Percentiles rank a stretch among this genome's conserved stretches.
Conservation (phyloP, 2,329 filamentous ascomycete species). For the Pyricularia pennisetigena region DNA sequence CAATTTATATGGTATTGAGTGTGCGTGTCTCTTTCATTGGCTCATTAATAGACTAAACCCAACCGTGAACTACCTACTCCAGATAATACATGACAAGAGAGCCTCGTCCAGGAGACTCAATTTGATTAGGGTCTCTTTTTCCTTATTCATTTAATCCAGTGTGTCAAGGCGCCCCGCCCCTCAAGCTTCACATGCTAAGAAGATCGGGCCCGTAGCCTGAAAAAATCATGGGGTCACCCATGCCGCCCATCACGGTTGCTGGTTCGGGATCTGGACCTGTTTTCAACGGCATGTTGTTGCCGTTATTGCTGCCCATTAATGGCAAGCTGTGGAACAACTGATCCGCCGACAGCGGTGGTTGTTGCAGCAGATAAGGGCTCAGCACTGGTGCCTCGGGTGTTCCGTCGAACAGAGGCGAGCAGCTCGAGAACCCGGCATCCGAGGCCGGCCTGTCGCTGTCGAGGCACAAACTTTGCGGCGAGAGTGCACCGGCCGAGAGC, state of each 20-base stretch:
- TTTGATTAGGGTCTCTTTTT: too few relatives aligned
- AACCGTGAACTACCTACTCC: background rate
- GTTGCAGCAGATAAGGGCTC: slow-evolving; percentile 35
- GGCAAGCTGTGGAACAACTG: slow-evolving; percentile 16
- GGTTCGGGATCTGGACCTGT: slow-evolving; percentile 40
- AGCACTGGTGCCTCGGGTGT: slow-evolving; percentile 24
- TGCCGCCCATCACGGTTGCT: slow-evolving; percentile 49
- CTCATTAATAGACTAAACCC: background rate
- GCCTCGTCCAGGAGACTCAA: background rate
- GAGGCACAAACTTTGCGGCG: slow-evolving; percentile 42
- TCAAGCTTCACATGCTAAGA: slow-evolving; percentile 24
- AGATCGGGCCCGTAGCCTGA: slow-evolving; percentile 37
- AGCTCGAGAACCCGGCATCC: slow-evolving; percentile 9
- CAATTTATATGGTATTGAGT: background rate
- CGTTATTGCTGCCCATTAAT: background rate
- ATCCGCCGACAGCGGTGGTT: slow-evolving; percentile 39
- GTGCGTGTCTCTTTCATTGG: background rate
- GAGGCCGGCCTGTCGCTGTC: slow-evolving; percentile 26
- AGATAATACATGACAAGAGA: background rate
- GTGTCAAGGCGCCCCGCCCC: background rate
- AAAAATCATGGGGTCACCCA: slow-evolving; percentile 50
- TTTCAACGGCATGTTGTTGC: background rate
- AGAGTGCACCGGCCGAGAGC: slow-evolving; percentile 31
- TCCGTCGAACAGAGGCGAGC: slow-evolving; percentile 15
- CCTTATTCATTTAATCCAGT: too few relatives aligned